phyloP scores from a whole-genome alignment of 805 yeast species.

The Grigorovia yakushimaensis region DNA sequence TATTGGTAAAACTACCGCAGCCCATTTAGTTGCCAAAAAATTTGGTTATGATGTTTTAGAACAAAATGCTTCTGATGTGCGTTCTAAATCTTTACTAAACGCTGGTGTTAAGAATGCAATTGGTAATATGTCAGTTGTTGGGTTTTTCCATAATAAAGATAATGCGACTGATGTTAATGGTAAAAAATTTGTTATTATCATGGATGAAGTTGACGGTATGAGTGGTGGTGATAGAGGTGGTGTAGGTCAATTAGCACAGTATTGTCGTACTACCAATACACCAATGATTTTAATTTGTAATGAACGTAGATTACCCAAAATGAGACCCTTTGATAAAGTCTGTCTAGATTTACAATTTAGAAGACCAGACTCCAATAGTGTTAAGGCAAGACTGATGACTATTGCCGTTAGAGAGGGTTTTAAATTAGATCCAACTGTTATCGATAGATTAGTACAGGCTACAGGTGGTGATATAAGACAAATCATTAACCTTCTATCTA shows the following conservation, averaged over 20 bases:
- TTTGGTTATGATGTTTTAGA: conserved; percentile 68
- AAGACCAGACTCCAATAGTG: conserved; percentile 76
- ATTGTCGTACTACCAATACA: conserved; percentile 74
- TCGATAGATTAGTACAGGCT: conserved; percentile 75
- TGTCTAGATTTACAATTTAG: conserved; percentile 75
- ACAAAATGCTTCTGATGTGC: conserved; percentile 79
- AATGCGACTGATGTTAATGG: conserved; percentile 29
- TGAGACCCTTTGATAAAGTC: conserved; percentile 88
- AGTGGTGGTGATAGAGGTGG: conserved; percentile 99
- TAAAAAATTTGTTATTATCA: conserved; percentile 66
- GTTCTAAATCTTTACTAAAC: conserved; percentile 72
- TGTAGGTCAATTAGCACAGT: conserved; percentile 84
- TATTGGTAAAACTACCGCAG: conserved; percentile 75
- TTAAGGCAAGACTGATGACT: conserved; percentile 77
- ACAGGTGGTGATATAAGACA: conserved; percentile 91
- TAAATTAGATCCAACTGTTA: conserved; percentile 65
- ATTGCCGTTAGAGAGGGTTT: conserved; percentile 81
- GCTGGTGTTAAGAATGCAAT: conserved; percentile 59
- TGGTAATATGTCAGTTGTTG: conserved; percentile 74
- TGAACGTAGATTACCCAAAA: conserved; percentile 84
- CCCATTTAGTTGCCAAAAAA: conserved; percentile 60
- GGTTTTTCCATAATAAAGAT: conserved; percentile 46
- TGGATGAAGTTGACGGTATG: conserved; percentile 99
- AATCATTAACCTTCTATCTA: conserved; percentile 79
- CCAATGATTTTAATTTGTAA: conserved; percentile 92